These are phyloP conservation scores for Phytophthora ramorum DNA, from an alignment of 352 stramenopile species.

Conservation along the genomic window DNA sequence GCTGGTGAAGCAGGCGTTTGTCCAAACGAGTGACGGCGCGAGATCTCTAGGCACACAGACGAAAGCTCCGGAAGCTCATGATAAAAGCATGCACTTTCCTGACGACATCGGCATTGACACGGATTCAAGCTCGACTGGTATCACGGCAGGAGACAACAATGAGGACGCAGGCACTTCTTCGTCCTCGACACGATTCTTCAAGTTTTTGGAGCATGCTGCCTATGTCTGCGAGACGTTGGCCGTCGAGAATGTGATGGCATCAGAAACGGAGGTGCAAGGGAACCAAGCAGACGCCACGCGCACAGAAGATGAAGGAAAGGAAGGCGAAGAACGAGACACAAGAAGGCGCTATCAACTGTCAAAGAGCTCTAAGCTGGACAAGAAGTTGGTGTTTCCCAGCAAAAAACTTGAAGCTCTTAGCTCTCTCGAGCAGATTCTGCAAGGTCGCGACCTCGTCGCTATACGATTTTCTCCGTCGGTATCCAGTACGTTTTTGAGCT, in stretches of 20 bases:
- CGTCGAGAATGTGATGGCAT: constrained; percentile 57
- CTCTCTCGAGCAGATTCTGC: constrained; percentile 39
- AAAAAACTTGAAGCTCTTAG: constrained; percentile 20
- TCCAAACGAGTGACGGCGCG: constrained; percentile 69
- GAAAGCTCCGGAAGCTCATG: constrained; percentile 41
- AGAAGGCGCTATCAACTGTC: constrained; percentile 40
- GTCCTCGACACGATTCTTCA: constrained; percentile 61
- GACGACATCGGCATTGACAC: constrained; percentile 78
- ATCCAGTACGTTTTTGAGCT: constrained; percentile 57
- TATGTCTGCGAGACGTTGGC: constrained; percentile 65
- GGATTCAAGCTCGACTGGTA: constrained; percentile 12
- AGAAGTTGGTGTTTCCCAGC: constrained; percentile 36
- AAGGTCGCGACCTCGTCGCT: constrained; percentile 37
- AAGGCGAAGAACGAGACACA: constrained; percentile 8
- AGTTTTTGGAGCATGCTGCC: constrained; percentile 64
- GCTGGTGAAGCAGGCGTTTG: constrained; percentile 56
- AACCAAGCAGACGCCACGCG: constrained; percentile 15
- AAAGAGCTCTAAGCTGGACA: constrained; percentile 42
- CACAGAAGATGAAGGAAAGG: constrained; percentile 21
- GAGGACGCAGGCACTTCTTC: constrained; percentile 20
- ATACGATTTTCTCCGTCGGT: constrained; percentile 60
- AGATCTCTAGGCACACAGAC: constrained; percentile 59
- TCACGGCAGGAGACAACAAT: constrained; percentile 15
- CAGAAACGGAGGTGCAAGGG: constrained; percentile 10
- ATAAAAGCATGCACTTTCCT: constrained; percentile 76